These are phyloP conservation scores for Chiua virens DNA, from an alignment of 768 basidiomycete genomes.

Conservation along the genomic window DNA sequence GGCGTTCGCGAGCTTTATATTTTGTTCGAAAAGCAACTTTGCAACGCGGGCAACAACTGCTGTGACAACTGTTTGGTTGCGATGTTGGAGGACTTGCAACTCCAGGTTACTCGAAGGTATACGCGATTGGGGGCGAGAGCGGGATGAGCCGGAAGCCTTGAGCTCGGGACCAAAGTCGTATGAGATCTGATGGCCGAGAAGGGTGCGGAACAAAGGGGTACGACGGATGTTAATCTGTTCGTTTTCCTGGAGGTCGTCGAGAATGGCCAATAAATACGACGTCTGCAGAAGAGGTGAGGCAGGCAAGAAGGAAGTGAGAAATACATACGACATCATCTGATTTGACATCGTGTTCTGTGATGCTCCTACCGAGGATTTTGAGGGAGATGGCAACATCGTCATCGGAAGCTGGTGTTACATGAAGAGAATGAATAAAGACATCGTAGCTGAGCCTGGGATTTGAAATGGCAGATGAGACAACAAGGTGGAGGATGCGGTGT, in stretches of 20 bases:
- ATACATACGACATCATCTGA: conserved; percentile 47
- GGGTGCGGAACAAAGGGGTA: conserved; percentile 42
- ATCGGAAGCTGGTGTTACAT: conserved; percentile 26
- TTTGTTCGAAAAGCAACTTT: conserved; percentile 45
- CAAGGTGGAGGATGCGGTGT: conserved; percentile 51
- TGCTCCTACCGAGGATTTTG: conserved; percentile 43
- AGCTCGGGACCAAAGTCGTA: conserved; percentile 21
- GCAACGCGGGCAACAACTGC: conserved; percentile 48
- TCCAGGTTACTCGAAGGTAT: conserved; percentile 16
- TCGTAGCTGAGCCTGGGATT: conserved; percentile 38
- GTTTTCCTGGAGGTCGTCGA: conserved; percentile 39
- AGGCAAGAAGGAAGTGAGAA: neutral
- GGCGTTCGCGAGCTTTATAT: conserved; percentile 40
- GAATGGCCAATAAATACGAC: conserved; percentile 41
- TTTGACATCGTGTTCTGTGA: conserved; percentile 44
- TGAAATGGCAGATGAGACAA: conserved; percentile 39
- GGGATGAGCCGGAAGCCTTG: conserved; percentile 17
- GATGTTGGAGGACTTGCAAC: conserved; percentile 37
- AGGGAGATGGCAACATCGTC: conserved; percentile 33
- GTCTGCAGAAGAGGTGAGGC: conserved; percentile 31
- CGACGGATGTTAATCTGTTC: conserved; percentile 33
- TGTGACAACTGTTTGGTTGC: conserved; percentile 42
- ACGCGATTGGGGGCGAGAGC: conserved; percentile 12
- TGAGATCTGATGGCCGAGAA: conserved; percentile 27
- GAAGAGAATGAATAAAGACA: conserved; percentile 39